These are phyloP conservation scores for Pseudogymnoascus sp. DNA, from an alignment of 2,329 filamentous ascomycete genomes.

Conservation along the genomic window DNA sequence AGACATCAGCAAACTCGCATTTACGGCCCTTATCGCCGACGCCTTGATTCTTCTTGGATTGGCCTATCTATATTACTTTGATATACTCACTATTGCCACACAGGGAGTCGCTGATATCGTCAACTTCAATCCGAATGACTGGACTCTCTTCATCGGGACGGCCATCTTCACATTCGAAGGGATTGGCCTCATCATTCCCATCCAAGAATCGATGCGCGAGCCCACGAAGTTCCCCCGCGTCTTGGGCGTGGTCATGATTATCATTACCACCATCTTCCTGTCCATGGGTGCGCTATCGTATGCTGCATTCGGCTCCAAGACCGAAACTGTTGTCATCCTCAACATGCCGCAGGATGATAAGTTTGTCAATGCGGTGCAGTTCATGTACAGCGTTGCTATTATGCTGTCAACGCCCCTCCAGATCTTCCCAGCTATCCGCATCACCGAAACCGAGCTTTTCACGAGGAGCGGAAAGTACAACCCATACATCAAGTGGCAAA, in stretches of 20 bases:
- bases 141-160: slow-evolving; percentile 97
- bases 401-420: slow-evolving; percentile 90
- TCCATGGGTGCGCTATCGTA: slow-evolving; percentile 91
- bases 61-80: slow-evolving; percentile 92
- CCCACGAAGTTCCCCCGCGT: slow-evolving; percentile 86
- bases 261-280: slow-evolving; percentile 85
- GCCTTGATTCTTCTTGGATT: slow-evolving; percentile 89
- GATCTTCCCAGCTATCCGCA: slow-evolving; percentile 95
- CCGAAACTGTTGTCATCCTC: slow-evolving; percentile 90
- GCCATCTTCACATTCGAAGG: slow-evolving; percentile 97
- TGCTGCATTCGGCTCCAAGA: slow-evolving; percentile 88
- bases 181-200: slow-evolving; percentile 94
- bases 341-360: slow-evolving; percentile 95
- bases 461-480: slow-evolving; percentile 95
- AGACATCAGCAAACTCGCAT: slow-evolving; percentile 95
- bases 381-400: slow-evolving; percentile 97
- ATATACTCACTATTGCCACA: slow-evolving; percentile 70
- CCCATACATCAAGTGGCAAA: slow-evolving; percentile 98
- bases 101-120: slow-evolving; percentile 73
- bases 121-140: slow-evolving; percentile 81
- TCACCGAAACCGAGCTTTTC: slow-evolving; percentile 90
- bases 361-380: slow-evolving; percentile 90
- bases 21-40: slow-evolving; percentile 88
- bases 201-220: slow-evolving; percentile 92
- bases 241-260: slow-evolving; percentile 83